Evolutionary conservation across 345 rosid genomes (phyloP).

Genomic region (Euclidium syriacum): DNA sequence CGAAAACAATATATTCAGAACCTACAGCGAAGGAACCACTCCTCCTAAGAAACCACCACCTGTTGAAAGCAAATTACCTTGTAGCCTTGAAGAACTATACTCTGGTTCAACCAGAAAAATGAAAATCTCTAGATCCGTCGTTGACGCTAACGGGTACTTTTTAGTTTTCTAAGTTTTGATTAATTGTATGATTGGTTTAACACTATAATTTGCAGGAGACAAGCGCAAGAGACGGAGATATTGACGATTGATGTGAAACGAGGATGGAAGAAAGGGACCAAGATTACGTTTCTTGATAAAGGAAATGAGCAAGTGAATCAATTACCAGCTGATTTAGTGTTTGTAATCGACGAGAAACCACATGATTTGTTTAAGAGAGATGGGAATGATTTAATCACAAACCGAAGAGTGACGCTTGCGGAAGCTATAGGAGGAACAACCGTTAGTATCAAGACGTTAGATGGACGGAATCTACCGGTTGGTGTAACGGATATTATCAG

Average conservation of each 20-base stretch:
- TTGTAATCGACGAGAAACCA: slow-evolving; percentile 80
- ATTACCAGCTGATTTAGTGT: slow-evolving; percentile 86
- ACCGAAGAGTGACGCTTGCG: slow-evolving; percentile 52
- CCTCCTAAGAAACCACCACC: slow-evolving; percentile 73
- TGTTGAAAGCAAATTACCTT: slow-evolving; percentile 85
- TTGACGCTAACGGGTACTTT: slow-evolving; percentile 61
- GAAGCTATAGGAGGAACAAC: slow-evolving; percentile 92
- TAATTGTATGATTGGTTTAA: neutral
- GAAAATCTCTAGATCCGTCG: slow-evolving; percentile 91
- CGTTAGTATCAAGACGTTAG: slow-evolving; percentile 53
- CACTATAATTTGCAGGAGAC: slow-evolving; percentile 40
- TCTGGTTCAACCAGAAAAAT: slow-evolving; percentile 91
- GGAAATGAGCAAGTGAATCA: slow-evolving; percentile 90
- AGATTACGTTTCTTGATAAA: slow-evolving; percentile 86
- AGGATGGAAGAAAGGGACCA: slow-evolving; percentile 97
- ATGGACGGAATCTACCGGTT: slow-evolving; percentile 55
- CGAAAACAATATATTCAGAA: slow-evolving; percentile 55
- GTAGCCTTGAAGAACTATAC: slow-evolving; percentile 85
- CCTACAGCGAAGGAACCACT: slow-evolving; percentile 56
- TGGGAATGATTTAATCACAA: slow-evolving; percentile 67
- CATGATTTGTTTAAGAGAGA: slow-evolving; percentile 69
- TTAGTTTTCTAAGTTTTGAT: neutral
- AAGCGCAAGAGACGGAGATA: slow-evolving; percentile 74
- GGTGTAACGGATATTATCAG: slow-evolving; percentile 62
- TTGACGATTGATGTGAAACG: slow-evolving; percentile 86